These are phyloP conservation scores for Metahyphopichia silvanorum DNA, from an alignment of 805 yeast species.

Conservation along the genomic window DNA sequence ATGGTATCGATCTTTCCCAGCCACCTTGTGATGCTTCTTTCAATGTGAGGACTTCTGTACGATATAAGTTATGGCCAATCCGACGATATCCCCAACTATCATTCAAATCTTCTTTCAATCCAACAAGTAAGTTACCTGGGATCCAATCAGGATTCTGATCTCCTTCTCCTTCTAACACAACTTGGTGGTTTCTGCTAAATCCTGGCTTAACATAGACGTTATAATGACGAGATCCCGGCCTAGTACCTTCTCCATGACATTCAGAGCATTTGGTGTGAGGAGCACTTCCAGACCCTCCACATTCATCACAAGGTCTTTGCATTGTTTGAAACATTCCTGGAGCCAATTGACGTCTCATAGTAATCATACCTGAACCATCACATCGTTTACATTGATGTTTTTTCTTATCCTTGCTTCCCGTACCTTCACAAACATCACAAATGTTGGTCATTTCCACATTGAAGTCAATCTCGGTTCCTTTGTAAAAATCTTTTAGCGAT, in stretches of 20 bases:
- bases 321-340: slow-evolving; percentile 89
- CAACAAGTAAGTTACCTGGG: slow-evolving; percentile 77
- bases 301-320: slow-evolving; percentile 73
- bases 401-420: slow-evolving; percentile 81
- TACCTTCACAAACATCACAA: slow-evolving; percentile 77
- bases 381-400: slow-evolving; percentile 65
- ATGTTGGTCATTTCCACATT: slow-evolving; percentile 65
- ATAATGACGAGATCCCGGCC: slow-evolving; percentile 52
- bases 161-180: slow-evolving; percentile 69
- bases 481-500: slow-evolving; percentile 62
- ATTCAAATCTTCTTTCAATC: slow-evolving; percentile 50
- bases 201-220: slow-evolving; percentile 70
- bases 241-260: slow-evolving; percentile 73
- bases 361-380: slow-evolving; percentile 68
- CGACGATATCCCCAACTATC: slow-evolving; percentile 84
- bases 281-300: slow-evolving; percentile 73
- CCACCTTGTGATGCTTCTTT: slow-evolving; percentile 76
- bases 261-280: slow-evolving; percentile 61
- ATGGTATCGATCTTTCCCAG: slow-evolving; percentile 69
- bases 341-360: slow-evolving; percentile 71
- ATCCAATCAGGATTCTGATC: slow-evolving; percentile 79
- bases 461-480: slow-evolving; percentile 64
- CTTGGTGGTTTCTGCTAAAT: slow-evolving; percentile 53
- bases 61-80: slow-evolving; percentile 65
- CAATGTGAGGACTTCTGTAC: slow-evolving; percentile 74